Evolutionary conservation across 176 grass and related monocot genomes (phyloP), one percentile per base, ranked within the genome.

Genomic region (Urochloa ruziziensis): DNA sequence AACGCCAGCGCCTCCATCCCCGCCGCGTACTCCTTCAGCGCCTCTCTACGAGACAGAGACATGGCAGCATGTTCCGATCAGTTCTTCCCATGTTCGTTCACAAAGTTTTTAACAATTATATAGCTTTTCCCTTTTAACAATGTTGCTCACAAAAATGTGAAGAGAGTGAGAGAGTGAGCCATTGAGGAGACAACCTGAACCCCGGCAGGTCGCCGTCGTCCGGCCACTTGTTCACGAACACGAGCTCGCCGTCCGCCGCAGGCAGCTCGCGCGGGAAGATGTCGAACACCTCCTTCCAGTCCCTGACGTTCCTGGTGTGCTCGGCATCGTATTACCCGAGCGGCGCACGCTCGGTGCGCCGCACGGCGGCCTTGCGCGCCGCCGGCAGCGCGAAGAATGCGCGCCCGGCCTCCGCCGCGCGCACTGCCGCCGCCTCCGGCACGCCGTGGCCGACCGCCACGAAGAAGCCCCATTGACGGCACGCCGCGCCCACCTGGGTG

Each of bases 241-340:
- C 81, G 19, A 93, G 78, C 58, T 65, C 79, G 18, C 70, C 81
- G 14, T 70, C 81, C 32, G 69, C 33, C 30, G 23, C 15, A 1
- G 67, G 59, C 24, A 30, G 81, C 59, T 94, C 74, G 9, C 25
- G 67, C 0, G 89, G 88, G 18, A 93, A 61, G 34, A 98, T n/a
- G 59, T 97, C 95, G 69, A 97, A 91, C 74, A 94, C 95, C 88
- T 97, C 95, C 86, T 97, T 97, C 95, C 95, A 97, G 77, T 97
- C 95, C 82, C 95, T 71, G 19, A 97, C 90, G 82, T 97, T 97
- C 83, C 91, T 94, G 25, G 95, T 97, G 80, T 90, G 90, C 84
- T 98, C 95, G 2, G 90, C 73, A 30, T 89, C 90, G 40, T 94
- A 98, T 85, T 93, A 98, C 15, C 88, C 95, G 17, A 93, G 37